A percentile compares a stretch with the other conserved stretches of the same genome.
These are phyloP conservation scores for Cornus controversa DNA, from an alignment of 148 eudicot species.

Conservation along the genomic window DNA sequence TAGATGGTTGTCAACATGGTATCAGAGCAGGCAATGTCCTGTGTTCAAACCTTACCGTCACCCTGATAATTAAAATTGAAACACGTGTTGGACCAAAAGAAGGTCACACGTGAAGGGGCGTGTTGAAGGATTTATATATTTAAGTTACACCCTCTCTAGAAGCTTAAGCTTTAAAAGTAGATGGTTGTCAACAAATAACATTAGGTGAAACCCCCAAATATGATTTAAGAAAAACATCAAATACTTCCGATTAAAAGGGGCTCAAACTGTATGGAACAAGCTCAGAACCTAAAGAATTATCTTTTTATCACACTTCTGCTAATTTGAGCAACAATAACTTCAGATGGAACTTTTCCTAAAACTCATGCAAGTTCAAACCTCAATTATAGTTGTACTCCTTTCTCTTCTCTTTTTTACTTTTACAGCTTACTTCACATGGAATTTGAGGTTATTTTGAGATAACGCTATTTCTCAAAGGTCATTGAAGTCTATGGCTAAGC, in stretches of 20 bases:
- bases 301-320: neutral
- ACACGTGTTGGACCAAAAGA: no score
- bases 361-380: constrained; percentile 5
- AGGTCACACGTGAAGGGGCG: no score
- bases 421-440: neutral
- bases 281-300: neutral
- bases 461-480: neutral
- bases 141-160: no score
- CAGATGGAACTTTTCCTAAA: neutral
- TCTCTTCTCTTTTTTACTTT: no score
- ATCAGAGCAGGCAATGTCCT: no score
- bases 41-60: no score
- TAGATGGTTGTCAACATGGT: no score
- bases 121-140: no score
- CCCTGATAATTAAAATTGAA: no score
- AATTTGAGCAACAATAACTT: neutral
- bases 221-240: neutral
- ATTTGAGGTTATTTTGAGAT: neutral
- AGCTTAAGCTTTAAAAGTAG: no score
- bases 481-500: neutral
- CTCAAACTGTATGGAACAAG: neutral
- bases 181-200: no score
- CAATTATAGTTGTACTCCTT: neutral
- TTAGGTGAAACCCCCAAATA: neutral
- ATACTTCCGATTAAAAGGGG: neutral